These are phyloP conservation scores for Pichia sp. DNA, from an alignment of 1,139 yeast genomes.

Conservation along the genomic window DNA sequence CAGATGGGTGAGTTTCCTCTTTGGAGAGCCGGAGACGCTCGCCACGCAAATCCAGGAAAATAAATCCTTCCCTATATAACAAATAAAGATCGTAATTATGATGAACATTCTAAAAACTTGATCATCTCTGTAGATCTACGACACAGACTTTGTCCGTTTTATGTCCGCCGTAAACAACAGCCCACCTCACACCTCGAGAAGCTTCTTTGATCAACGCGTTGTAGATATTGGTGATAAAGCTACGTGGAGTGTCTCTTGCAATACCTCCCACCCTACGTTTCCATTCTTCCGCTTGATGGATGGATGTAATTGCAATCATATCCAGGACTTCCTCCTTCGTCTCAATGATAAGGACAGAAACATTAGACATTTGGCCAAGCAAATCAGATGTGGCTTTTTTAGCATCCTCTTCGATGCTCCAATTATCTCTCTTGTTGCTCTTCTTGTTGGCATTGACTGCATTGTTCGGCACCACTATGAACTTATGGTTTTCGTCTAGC, in stretches of 20 bases:
- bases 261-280: slow-evolving; percentile 74
- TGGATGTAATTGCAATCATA: slow-evolving; percentile 71
- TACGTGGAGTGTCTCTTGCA: slow-evolving; percentile 62
- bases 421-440: slow-evolving; percentile 69
- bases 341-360: slow-evolving; percentile 75
- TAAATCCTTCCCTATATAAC: background rate
- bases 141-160: slow-evolving; percentile 69
- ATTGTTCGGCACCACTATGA: slow-evolving; percentile 59
- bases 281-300: slow-evolving; percentile 86
- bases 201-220: slow-evolving; percentile 69
- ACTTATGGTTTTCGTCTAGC: slow-evolving; percentile 45
- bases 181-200: slow-evolving; percentile 67
- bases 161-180: slow-evolving; percentile 67
- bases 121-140: slow-evolving; percentile 58
- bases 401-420: slow-evolving; percentile 77
- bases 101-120: background rate
- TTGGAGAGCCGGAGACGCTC: too few relatives aligned
- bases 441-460: slow-evolving; percentile 68
- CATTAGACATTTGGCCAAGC: slow-evolving; percentile 49
- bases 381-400: slow-evolving; percentile 54
- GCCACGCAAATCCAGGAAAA: too few relatives aligned
- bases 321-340: slow-evolving; percentile 78
- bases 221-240: slow-evolving; percentile 70
- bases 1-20: too few relatives aligned
- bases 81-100: too few relatives aligned